Conservation (phyloP, 2,329 filamentous ascomycete genomes). For the Monosporascus cannonballus region DNA sequence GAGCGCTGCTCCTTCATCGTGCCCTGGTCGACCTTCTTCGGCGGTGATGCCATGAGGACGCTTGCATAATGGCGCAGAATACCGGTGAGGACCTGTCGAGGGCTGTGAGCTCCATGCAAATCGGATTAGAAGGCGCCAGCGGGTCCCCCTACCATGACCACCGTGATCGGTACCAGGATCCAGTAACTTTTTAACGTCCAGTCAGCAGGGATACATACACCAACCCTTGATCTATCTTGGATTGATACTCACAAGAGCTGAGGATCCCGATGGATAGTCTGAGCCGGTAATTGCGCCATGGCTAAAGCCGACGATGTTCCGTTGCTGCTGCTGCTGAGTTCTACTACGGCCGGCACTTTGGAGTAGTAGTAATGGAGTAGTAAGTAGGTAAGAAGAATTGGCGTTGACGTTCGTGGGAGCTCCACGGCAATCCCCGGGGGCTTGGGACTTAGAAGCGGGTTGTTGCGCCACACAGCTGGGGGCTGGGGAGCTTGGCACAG, state of each 20-base stretch:
- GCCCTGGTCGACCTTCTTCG: conserved; percentile 73
- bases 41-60: conserved; percentile 77
- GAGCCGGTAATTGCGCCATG: conserved; percentile 82
- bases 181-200: conserved; percentile 65
- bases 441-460: background rate
- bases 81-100: conserved; percentile 72
- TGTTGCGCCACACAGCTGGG: background rate
- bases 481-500: background rate
- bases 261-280: conserved; percentile 97
- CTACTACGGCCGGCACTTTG: background rate
- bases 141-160: conserved; percentile 69
- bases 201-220: conserved; percentile 7
- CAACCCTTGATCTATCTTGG: background rate
- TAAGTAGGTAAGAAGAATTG: background rate
- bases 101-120: too few species aligned
- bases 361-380: background rate
- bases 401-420: background rate
- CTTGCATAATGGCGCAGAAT: conserved; percentile 94
- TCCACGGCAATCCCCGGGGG: background rate
- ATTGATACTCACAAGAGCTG: conserved; percentile 75
- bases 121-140: too few species aligned
- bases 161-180: conserved; percentile 95
- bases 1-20: conserved; percentile 81
- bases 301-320: conserved; percentile 11
- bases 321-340: background rate